These are phyloP conservation scores for Termitomyces sp. DNA, from an alignment of 768 basidiomycete genomes.

Conservation along the genomic window DNA sequence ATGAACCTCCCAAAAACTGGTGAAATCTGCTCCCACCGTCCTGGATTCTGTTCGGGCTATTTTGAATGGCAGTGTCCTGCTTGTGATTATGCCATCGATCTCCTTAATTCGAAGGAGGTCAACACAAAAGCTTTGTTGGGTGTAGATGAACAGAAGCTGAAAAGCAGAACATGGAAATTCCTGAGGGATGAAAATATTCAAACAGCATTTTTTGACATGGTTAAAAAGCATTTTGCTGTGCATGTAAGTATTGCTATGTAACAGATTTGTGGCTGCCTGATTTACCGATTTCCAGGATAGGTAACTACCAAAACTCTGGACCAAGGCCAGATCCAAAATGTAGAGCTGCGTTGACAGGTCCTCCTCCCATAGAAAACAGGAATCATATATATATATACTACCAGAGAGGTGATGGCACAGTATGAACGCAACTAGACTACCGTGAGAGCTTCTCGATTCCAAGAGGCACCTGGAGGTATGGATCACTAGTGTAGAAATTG, in stretches of 20 bases:
- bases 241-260: conserved; percentile 1
- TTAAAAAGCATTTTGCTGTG: conserved; percentile 24
- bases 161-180: conserved; percentile 31
- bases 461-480: not conserved
- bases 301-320: not conserved
- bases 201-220: conserved; percentile 18
- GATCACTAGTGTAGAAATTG: not conserved
- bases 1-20: conserved; percentile 8
- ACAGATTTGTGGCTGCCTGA: not conserved
- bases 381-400: not conserved
- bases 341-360: not conserved
- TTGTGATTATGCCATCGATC: conserved; percentile 44
- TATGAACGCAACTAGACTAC: not conserved
- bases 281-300: not conserved
- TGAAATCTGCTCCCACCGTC: conserved; percentile 28
- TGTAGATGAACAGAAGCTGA: conserved; percentile 20
- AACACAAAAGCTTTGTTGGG: conserved; percentile 22
- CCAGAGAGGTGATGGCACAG: not conserved
- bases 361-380: no score
- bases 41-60: conserved; percentile 36
- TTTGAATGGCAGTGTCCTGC: conserved; percentile 53
- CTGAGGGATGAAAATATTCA: conserved; percentile 27
- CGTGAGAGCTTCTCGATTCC: conserved; percentile 5
- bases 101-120: conserved; percentile 36
- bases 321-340: not conserved